Evolutionary conservation across 768 basidiomycete species (phyloP).

Genomic region (Pulveroboletus sp.): DNA sequence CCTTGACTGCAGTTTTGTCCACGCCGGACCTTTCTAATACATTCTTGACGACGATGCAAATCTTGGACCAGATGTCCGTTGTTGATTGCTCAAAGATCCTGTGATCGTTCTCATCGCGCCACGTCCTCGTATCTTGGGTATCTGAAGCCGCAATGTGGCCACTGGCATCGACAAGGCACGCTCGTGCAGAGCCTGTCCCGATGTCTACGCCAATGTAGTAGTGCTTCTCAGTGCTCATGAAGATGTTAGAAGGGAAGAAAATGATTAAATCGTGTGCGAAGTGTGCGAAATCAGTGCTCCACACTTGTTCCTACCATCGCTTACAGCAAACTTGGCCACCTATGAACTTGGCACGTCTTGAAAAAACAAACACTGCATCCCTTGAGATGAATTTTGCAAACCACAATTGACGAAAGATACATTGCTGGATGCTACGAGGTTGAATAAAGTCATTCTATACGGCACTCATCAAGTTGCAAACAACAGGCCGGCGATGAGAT

Average conservation of each 20-base stretch:
- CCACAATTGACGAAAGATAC: too few species aligned
- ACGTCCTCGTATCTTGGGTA: constrained; percentile 79
- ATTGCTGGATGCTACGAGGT: too few species aligned
- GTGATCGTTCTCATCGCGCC: constrained; percentile 78
- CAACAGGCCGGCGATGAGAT: too few species aligned
- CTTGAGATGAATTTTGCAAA: too few species aligned
- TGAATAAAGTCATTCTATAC: too few species aligned
- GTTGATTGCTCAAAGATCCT: constrained; percentile 97
- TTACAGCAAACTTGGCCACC: background rate
- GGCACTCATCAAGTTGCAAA: too few species aligned
- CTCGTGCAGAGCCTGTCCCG: constrained; percentile 92
- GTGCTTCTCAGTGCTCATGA: constrained; percentile 34
- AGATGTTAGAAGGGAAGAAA: background rate
- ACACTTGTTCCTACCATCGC: background rate
- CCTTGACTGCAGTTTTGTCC: constrained; percentile 62
- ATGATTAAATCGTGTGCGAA: constrained; percentile 2
- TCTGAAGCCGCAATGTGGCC: constrained; percentile 76
- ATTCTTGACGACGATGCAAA: constrained; percentile 55
- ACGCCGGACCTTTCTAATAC: constrained; percentile 58
- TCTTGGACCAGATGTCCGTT: constrained; percentile 75
- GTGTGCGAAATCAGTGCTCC: constrained; percentile 10
- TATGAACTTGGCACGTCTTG: too few species aligned
- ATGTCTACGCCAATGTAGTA: constrained; percentile 79
- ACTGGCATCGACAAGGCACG: constrained; percentile 64
- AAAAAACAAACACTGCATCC: too few species aligned